These are phyloP conservation scores for Xylaria sp. DNA, from an alignment of 495 filamentous ascomycete genomes.

Conservation along the genomic window DNA sequence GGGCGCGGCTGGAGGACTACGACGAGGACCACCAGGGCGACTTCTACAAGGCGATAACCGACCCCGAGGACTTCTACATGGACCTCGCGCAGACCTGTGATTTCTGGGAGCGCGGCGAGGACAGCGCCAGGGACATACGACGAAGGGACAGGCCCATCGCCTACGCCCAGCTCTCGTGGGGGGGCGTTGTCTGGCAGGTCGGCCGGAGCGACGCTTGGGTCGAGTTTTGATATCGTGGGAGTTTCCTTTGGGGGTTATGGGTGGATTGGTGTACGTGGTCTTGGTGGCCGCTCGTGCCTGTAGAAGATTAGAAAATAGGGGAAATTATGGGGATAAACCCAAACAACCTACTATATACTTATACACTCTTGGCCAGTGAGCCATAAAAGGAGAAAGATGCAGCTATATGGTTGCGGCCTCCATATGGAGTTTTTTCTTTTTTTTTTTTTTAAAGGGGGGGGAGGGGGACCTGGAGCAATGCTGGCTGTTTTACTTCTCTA, in stretches of 20 bases:
- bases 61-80: background rate
- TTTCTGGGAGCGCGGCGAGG: background rate
- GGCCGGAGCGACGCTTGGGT: background rate
- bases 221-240: background rate
- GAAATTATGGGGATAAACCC: background rate
- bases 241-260: background rate
- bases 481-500: background rate
- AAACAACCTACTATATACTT: background rate
- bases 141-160: background rate
- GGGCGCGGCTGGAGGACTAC: background rate
- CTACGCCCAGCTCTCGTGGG: background rate
- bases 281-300: background rate
- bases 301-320: background rate
- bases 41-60: background rate
- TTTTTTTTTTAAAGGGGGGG: too few relatives aligned
- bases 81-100: background rate
- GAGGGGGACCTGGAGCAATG: background rate
- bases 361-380: background rate
- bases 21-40: background rate
- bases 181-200: slow-evolving; percentile 7
- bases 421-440: too few relatives aligned
- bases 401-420: background rate
- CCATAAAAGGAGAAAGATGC: background rate
- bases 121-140: background rate
- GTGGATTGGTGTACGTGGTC: background rate